Conservation (phyloP, 495 filamentous ascomycete genomes). For the Aspergillus egyptiacus region DNA sequence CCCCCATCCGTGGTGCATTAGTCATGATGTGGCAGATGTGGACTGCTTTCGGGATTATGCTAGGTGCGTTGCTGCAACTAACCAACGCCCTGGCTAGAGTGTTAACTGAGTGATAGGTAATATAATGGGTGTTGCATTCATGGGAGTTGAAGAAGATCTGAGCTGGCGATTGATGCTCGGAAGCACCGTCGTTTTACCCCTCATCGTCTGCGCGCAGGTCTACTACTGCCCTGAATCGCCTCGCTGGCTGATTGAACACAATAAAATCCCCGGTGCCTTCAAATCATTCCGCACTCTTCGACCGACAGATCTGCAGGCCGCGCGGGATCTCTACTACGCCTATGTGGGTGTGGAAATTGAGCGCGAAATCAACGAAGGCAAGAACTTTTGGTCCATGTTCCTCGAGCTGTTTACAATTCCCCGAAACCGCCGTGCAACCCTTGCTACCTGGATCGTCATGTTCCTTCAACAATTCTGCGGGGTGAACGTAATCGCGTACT, state of each 20-base stretch:
- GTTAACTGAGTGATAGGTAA: conserved; percentile 35
- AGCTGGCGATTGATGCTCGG: conserved; percentile 46
- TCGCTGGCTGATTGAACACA: conserved; percentile 58
- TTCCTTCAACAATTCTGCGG: conserved; percentile 50
- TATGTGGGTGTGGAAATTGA: conserved; percentile 44
- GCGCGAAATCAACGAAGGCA: conserved; percentile 37
- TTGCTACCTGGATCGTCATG: conserved; percentile 48
- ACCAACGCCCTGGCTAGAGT: too few species aligned
- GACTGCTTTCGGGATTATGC: conserved; percentile 76
- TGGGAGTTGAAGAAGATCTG: conserved; percentile 29
- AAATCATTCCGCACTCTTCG: conserved; percentile 41
- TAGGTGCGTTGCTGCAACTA: conserved; percentile 44
- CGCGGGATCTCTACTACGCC: conserved; percentile 51
- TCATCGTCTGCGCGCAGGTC: conserved; percentile 46
- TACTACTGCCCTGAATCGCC: conserved; percentile 63
- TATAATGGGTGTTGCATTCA: conserved; percentile 64
- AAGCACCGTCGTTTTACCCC: conserved; percentile 37
- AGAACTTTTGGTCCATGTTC: conserved; percentile 45
- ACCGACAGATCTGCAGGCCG: conserved; percentile 42
- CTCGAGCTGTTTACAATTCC: conserved; percentile 49
- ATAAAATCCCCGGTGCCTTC: conserved; percentile 40
- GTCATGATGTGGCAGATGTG: conserved; percentile 62
- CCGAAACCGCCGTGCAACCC: conserved; percentile 48
- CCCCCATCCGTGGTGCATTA: conserved; percentile 51
- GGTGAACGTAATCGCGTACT: conserved; percentile 50